A percentile compares a stretch with the other conserved stretches of the same genome.
phyloP scores from a whole-genome alignment of 2,329 filamentous ascomycete genomes.

The Proliferodiscus dingleyae region DNA sequence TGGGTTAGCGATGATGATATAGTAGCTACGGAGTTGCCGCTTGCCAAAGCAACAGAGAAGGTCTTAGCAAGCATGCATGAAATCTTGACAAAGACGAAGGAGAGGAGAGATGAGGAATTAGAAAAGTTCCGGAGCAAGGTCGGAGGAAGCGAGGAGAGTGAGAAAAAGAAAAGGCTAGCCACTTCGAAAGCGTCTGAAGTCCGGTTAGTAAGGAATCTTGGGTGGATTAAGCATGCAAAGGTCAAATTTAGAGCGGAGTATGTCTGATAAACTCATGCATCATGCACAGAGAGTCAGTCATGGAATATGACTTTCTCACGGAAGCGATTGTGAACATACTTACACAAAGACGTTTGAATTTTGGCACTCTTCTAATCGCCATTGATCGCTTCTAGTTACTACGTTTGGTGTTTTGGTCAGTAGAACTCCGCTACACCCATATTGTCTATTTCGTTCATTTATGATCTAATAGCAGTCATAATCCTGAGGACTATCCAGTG shows the following conservation, averaged over 20 bases:
- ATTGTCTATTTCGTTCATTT: slow-evolving; percentile 1
- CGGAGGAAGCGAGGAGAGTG: slow-evolving; percentile 36
- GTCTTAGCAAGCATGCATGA: slow-evolving; percentile 91
- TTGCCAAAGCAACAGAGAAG: slow-evolving; percentile 79
- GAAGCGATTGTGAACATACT: too few species aligned
- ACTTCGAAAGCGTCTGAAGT: slow-evolving; percentile 85
- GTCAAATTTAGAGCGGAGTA: slow-evolving; percentile 56
- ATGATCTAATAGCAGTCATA: background rate
- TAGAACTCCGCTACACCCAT: slow-evolving; percentile 5
- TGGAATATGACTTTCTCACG: background rate
- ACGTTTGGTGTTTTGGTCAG: background rate
- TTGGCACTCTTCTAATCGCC: too few species aligned
- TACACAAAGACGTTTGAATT: too few species aligned
- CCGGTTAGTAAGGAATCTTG: slow-evolving; percentile 70
- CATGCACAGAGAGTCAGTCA: background rate
- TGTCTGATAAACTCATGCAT: slow-evolving; percentile 28
- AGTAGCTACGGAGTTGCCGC: slow-evolving; percentile 63
- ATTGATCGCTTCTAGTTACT: too few species aligned
- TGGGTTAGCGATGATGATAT: slow-evolving; percentile 79
- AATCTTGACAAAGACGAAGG: slow-evolving; percentile 64
- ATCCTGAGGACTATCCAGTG: slow-evolving; percentile 51
- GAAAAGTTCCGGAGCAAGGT: slow-evolving; percentile 43
- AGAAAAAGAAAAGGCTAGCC: slow-evolving; percentile 53
- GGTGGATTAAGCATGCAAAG: slow-evolving; percentile 61
- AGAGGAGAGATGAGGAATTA: slow-evolving; percentile 63